These are phyloP conservation scores for Trichoderma sp. DNA, from an alignment of 2,329 filamentous ascomycete genomes.

Conservation along the genomic window DNA sequence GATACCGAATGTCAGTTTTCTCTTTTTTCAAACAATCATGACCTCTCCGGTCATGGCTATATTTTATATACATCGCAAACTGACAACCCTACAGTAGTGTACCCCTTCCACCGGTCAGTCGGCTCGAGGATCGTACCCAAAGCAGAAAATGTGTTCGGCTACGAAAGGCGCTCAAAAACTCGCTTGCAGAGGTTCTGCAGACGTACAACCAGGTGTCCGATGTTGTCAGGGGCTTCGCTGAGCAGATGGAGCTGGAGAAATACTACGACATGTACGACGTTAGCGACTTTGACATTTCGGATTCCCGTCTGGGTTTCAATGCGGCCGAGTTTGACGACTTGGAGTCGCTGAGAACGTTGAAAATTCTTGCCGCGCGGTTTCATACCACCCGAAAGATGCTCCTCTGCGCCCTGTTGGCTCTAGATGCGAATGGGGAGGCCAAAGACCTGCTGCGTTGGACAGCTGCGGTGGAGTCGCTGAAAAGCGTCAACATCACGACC, in stretches of 20 bases:
- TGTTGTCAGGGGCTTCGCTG: slow-evolving; percentile 68
- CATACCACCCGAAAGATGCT: slow-evolving; percentile 80
- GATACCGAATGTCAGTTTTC: slow-evolving; percentile 71
- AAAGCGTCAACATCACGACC: slow-evolving; percentile 60
- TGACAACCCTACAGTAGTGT: slow-evolving; percentile 62
- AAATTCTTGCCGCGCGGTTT: slow-evolving; percentile 76
- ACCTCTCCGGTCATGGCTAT: background rate
- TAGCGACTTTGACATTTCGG: slow-evolving; percentile 67
- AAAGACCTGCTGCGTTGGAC: slow-evolving; percentile 77
- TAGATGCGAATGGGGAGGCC: slow-evolving; percentile 77
- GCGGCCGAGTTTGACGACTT: slow-evolving; percentile 71
- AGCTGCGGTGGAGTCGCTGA: slow-evolving; percentile 71
- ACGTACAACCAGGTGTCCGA: slow-evolving; percentile 69
- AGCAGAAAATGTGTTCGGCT: slow-evolving; percentile 75
- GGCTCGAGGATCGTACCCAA: slow-evolving; percentile 80
- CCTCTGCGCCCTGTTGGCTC: slow-evolving; percentile 81
- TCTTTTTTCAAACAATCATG: background rate
- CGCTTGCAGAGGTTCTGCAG: slow-evolving; percentile 67
- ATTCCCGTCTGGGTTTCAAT: slow-evolving; percentile 63
- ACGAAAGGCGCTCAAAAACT: slow-evolving; percentile 69
- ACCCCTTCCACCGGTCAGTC: slow-evolving; percentile 86
- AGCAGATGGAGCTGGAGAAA: slow-evolving; percentile 80
- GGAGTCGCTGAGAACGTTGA: slow-evolving; percentile 76
- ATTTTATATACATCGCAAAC: background rate
- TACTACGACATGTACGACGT: slow-evolving; percentile 90